These are phyloP conservation scores for thale cress (Arabidopsis thaliana) DNA, from an alignment of 345 rosid species.

Conservation along the genomic window TAIR10.1 NC_003075.7:2821501-2822000, in stretches of 20 bases:
- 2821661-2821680: background rate
- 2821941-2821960: background rate
- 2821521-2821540: constrained; percentile 1
- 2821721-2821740: background rate
- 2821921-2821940: background rate
- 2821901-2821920: background rate
- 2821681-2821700: constrained; percentile 11
- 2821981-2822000: background rate
- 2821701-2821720: background rate
- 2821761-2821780: background rate
- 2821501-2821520: background rate
- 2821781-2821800: background rate
- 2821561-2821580: background rate
- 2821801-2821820: constrained; percentile 4
- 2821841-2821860: constrained; percentile 9
- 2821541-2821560: background rate
- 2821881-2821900: background rate
- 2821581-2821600: background rate
- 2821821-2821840: background rate
- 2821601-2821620: background rate
- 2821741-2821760: constrained; percentile 6
- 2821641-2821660: constrained; percentile 14
- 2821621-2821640: background rate
- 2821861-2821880: background rate
- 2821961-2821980: too few species aligned